Evolutionary conservation across 2,329 filamentous ascomycete species (phyloP).

Genomic region (Ambrosiella cleistominuta): DNA sequence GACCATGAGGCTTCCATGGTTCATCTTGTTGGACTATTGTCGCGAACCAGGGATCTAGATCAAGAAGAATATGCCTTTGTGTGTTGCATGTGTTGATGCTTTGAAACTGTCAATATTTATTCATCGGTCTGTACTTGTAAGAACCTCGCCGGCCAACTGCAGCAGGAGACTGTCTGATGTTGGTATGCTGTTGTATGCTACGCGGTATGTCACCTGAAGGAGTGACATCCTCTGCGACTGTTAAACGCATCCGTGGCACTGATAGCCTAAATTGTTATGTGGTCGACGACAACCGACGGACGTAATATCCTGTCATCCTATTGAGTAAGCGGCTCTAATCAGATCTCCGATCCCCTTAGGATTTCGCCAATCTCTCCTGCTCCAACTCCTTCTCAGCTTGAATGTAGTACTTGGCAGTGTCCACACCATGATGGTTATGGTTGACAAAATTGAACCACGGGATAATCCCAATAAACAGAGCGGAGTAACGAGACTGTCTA

Average conservation of each 20-base stretch:
- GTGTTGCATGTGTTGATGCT: no score
- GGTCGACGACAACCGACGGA: not conserved
- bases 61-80: no score
- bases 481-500: constrained; percentile 81
- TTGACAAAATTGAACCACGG: constrained; percentile 99
- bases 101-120: no score
- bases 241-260: not conserved
- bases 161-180: no score
- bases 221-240: not conserved
- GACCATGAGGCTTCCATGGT: no score
- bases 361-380: constrained; percentile 35
- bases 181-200: no score
- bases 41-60: no score
- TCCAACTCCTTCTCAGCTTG: constrained; percentile 90
- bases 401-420: constrained; percentile 96
- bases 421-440: constrained; percentile 85
- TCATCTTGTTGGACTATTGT: no score
- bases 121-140: no score
- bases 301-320: not conserved
- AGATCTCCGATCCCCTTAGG: not conserved
- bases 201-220: no score
- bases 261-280: not conserved
- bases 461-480: constrained; percentile 64
- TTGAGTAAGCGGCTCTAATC: not conserved
- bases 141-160: no score